Evolutionary conservation across 257 asterid species (phyloP).

Genomic region (Forsythia suspensa): DNA sequence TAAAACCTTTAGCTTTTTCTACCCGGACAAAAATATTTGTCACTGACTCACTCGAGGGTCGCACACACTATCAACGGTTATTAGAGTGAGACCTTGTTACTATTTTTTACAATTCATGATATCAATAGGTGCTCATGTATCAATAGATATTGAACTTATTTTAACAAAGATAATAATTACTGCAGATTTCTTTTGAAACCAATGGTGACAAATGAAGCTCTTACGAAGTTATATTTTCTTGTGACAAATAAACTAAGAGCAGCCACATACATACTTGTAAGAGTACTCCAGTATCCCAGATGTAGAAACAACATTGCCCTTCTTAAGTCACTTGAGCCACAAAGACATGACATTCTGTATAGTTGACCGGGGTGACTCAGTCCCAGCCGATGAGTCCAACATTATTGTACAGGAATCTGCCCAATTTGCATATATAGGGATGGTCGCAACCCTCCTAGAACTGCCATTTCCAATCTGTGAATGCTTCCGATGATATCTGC

Average conservation of each 20-base stretch:
- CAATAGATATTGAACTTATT: not conserved
- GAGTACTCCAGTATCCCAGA: constrained; percentile 80
- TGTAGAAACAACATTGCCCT: constrained; percentile 60
- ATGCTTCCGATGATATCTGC: constrained; percentile 53
- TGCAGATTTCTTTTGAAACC: not conserved
- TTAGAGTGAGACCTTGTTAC: not conserved
- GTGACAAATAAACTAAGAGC: not conserved
- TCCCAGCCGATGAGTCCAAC: constrained; percentile 79
- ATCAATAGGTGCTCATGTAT: not conserved
- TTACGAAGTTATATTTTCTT: not conserved
- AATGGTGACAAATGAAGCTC: not conserved
- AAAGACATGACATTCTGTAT: constrained; percentile 41
- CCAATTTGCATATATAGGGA: constrained; percentile 72
- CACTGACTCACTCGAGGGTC: not conserved
- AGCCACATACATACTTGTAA: constrained; percentile 58
- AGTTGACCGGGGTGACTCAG: constrained; percentile 67
- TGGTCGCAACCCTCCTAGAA: constrained; percentile 70
- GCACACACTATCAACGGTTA: not conserved
- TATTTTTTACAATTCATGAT: too few species aligned
- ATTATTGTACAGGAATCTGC: constrained; percentile 58
- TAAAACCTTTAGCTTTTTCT: not conserved
- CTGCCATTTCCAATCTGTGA: constrained; percentile 77
- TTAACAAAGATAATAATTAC: not conserved
- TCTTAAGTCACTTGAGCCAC: constrained; percentile 63
- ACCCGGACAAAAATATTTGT: too few species aligned